phyloP scores from a whole-genome alignment of 352 stramenopile species.

The Hyaloperonospora brassicae region DNA sequence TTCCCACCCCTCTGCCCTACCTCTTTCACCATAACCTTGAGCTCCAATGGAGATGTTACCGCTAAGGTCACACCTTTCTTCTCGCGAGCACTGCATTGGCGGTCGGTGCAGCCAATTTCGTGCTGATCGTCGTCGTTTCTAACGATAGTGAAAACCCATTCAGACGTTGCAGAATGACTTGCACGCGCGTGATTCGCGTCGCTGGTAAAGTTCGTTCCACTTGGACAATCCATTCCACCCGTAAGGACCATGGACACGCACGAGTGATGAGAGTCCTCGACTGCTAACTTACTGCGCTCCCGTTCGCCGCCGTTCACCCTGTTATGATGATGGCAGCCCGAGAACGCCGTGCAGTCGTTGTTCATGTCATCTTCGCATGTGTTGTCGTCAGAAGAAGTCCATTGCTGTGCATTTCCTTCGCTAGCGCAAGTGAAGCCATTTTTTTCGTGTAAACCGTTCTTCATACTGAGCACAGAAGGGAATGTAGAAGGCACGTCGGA shows the following conservation, averaged over 20 bases:
- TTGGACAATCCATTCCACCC: background rate
- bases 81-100: constrained; percentile 6
- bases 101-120: background rate
- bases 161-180: constrained; percentile 5
- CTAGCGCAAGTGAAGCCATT: constrained; percentile 33
- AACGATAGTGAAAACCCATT: constrained; percentile 19
- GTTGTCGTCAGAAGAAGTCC: constrained; percentile 13
- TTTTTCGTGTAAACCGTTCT: constrained; percentile 22
- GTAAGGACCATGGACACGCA: constrained; percentile 3
- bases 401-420: constrained; percentile 32
- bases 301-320: constrained; percentile 22
- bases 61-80: constrained; percentile 1
- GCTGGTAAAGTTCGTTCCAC: constrained; percentile 1
- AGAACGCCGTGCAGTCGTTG: constrained; percentile 1
- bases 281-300: constrained; percentile 10
- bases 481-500: background rate
- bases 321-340: constrained; percentile 7
- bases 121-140: constrained; percentile 7
- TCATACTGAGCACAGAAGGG: constrained; percentile 4
- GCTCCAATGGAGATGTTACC: constrained; percentile 12
- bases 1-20: constrained; percentile 52
- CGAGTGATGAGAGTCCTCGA: constrained; percentile 8
- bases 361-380: constrained; percentile 1
- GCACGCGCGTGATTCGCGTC: background rate
- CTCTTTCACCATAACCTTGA: constrained; percentile 27